Evolutionary conservation across 148 eudicot genomes (phyloP), one percentile per base, ranked within the genome.

Genomic region (Heliosperma pusillum): DNA sequence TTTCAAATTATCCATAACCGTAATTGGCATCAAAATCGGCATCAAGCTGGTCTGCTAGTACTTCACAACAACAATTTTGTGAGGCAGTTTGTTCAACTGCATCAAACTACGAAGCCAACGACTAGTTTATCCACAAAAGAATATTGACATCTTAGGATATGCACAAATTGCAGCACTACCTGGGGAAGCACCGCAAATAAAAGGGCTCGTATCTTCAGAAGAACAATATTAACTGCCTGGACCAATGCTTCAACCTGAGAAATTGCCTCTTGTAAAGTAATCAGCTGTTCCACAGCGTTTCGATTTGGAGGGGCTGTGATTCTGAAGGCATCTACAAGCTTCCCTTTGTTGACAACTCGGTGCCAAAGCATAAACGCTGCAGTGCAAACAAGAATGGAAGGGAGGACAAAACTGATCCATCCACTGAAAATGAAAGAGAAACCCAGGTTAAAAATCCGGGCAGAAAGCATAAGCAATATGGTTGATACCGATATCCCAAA

Each of bases 251-350:
- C 94, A 79, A 80, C 88, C 80, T 89, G 97, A 73, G 87, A 69
- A 50, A 92, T 82, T 40, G 92, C 89, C 70, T 89, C 97, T 79
- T 92, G 97, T 64, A 92, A 80, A 29, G 85, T 84, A 72, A 89
- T 75, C 56, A 92, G 86, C 84, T 88, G 94, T 78, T 92, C 97
- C 45, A 92, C 92, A 58, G 97, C 87, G 82, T 89, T 92, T 78
- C 81, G 82, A 56, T 76, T 77, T 0, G 94, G 92, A 40, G 97
- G 97, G 45, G 87, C 84, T 69, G 79, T 76, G 42, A 92, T 84
- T 76, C 74, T 88, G 75, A 85, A 89, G 66, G 90, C 88, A 59
- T 88, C 86, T 77, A 88, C 81, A 71, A 86, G 82, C 77, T 33
- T 82, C 75, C 88, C 88, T 79, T 79, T 88, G 57, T 82, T 84